These are phyloP conservation scores for Diatrype stigma DNA, from an alignment of 2,329 filamentous ascomycete species.

Conservation along the genomic window DNA sequence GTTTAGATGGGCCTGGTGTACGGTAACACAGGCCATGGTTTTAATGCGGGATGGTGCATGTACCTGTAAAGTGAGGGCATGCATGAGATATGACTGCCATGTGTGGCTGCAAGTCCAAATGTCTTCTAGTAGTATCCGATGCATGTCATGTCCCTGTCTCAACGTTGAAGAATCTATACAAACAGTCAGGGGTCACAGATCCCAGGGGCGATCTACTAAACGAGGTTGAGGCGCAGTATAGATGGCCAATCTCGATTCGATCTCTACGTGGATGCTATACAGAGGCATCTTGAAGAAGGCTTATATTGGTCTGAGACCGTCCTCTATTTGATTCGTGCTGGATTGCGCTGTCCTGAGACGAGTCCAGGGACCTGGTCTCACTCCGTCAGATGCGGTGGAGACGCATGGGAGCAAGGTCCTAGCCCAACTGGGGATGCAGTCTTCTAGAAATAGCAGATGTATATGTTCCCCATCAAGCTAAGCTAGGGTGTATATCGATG, in stretches of 20 bases:
- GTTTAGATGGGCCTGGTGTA: not conserved
- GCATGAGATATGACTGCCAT: slow-evolving; percentile 7
- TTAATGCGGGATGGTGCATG: not conserved
- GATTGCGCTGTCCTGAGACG: not conserved
- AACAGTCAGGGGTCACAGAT: slow-evolving; percentile 11
- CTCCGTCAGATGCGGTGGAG: not conserved
- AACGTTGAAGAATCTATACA: slow-evolving; percentile 10
- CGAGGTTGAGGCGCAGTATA: slow-evolving; percentile 8
- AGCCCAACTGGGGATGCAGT: not conserved
- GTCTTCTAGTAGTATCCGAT: slow-evolving; percentile 10
- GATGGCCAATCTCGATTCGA: slow-evolving; percentile 19
- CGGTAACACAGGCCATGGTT: not conserved
- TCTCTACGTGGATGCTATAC: slow-evolving; percentile 15
- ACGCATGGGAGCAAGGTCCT: not conserved
- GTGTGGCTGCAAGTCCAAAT: slow-evolving; percentile 14
- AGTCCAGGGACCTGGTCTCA: not conserved
- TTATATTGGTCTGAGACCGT: slow-evolving; percentile 15
- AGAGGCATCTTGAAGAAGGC: slow-evolving; percentile 1
- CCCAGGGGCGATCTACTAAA: slow-evolving; percentile 13
- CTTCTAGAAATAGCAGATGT: not conserved
- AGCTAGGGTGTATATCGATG: not conserved
- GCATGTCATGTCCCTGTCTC: slow-evolving; percentile 15
- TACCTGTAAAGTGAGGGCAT: not conserved
- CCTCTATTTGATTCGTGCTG: slow-evolving; percentile 9
- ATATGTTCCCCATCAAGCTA: not conserved